Evolutionary conservation across 176 grass and related monocot genomes (phyloP).

Genomic region (Ampelocalamus luodianensis): DNA sequence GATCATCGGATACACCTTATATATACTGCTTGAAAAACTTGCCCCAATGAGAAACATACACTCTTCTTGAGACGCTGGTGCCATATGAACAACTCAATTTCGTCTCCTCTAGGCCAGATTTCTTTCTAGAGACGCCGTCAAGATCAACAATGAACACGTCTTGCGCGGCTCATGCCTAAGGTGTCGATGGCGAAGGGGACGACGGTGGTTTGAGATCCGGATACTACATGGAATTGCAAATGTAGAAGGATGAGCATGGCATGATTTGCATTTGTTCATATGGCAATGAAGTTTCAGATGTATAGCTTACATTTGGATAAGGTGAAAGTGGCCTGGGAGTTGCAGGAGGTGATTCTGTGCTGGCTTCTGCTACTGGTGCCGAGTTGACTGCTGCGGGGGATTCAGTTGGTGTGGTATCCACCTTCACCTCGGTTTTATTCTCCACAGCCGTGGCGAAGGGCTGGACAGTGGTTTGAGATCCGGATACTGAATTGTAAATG

Average conservation of each 20-base stretch:
- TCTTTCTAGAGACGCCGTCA: slow-evolving; percentile 20
- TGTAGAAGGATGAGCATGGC: slow-evolving; percentile 14
- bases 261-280: slow-evolving; percentile 15
- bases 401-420: slow-evolving; percentile 34
- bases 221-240: slow-evolving; percentile 61
- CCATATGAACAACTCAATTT: slow-evolving; percentile 39
- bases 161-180: slow-evolving; percentile 40
- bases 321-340: slow-evolving; percentile 70
- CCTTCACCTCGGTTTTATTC: no score
- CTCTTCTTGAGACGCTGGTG: background rate
- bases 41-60: background rate
- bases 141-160: background rate
- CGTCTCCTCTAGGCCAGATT: slow-evolving; percentile 27
- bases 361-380: slow-evolving; percentile 41
- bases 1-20: slow-evolving; percentile 15
- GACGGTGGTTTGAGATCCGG: slow-evolving; percentile 93
- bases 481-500: no score
- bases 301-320: slow-evolving; percentile 66
- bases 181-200: slow-evolving; percentile 75
- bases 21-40: slow-evolving; percentile 47
- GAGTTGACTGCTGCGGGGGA: slow-evolving; percentile 38
- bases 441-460: no score
- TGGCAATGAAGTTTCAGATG: background rate
- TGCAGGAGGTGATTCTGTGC: slow-evolving; percentile 38
- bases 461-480: no score